phyloP scores from a whole-genome alignment of 1,284 basidiomycete species.

The Bondarzewia mesenterica region DNA sequence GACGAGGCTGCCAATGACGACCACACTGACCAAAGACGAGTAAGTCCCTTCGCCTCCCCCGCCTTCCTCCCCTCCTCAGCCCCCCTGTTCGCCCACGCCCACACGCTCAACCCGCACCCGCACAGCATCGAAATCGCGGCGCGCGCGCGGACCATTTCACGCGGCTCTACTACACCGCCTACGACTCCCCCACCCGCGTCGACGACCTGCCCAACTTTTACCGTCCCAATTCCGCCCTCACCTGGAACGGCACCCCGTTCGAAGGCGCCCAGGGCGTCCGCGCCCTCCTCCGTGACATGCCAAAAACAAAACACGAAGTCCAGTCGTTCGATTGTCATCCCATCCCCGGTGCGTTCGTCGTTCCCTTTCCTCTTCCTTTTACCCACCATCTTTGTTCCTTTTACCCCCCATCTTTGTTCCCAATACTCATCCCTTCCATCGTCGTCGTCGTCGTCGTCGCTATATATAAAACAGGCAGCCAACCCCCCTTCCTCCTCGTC shows the following conservation, averaged over 20 bases:
- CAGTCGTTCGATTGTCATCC: conserved; percentile 85
- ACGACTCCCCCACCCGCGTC: conserved; percentile 65
- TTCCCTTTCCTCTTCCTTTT: too few relatives aligned
- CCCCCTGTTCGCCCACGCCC: too few relatives aligned
- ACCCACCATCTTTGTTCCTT: too few relatives aligned
- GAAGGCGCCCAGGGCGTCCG: conserved; percentile 61
- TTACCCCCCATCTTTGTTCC: too few relatives aligned
- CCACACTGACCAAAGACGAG: conserved; percentile 20
- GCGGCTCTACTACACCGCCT: conserved; percentile 68
- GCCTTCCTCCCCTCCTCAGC: too few relatives aligned
- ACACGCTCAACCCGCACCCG: neutral
- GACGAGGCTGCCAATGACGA: conserved; percentile 9
- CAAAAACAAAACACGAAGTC: conserved; percentile 69
- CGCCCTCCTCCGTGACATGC: conserved; percentile 61
- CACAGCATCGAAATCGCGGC: conserved; percentile 76
- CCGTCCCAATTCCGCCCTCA: conserved; percentile 61
- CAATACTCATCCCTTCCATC: too few relatives aligned
- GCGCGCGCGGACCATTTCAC: conserved; percentile 75
- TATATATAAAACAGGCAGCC: conserved; percentile 39
- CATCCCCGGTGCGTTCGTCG: conserved; percentile 55
- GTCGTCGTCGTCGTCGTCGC: conserved; percentile 43
- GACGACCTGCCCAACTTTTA: conserved; percentile 73
- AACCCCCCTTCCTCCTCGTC: conserved; percentile 70
- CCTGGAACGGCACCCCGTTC: conserved; percentile 81
- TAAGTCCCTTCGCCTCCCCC: conserved; percentile 5